phyloP scores from a whole-genome alignment of 2,329 filamentous ascomycete genomes.

The Fusarium udum region DNA sequence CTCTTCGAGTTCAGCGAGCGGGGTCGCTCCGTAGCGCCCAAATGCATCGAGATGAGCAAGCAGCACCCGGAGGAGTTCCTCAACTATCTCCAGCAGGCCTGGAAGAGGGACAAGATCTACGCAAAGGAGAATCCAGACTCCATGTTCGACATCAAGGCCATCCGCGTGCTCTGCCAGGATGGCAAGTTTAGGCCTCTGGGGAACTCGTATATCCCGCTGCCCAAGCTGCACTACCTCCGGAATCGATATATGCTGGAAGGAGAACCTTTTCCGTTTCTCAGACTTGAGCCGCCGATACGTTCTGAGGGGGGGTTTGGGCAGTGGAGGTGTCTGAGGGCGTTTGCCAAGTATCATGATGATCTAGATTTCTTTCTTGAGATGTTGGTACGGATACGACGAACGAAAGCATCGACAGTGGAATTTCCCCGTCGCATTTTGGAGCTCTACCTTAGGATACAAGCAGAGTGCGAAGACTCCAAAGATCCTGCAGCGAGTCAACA shows the following conservation, averaged over 20 bases:
- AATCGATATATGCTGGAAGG: conserved; percentile 39
- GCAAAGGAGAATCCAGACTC: conserved; percentile 34
- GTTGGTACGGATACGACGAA: conserved; percentile 23
- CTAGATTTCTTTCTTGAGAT: conserved; percentile 40
- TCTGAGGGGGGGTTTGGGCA: conserved; percentile 28
- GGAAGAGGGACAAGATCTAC: conserved; percentile 37
- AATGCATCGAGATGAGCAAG: conserved; percentile 34
- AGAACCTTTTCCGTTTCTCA: conserved; percentile 38
- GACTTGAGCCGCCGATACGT: conserved; percentile 26
- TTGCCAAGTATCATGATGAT: conserved; percentile 31
- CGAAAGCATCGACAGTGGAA: conserved; percentile 29
- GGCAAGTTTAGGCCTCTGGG: conserved; percentile 30
- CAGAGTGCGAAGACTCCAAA: conserved; percentile 30
- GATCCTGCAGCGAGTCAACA: conserved; percentile 14
- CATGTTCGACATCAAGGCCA: conserved; percentile 34
- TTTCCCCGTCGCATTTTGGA: conserved; percentile 39
- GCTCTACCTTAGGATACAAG: conserved; percentile 38
- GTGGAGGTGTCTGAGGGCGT: conserved; percentile 34
- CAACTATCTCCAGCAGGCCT: conserved; percentile 37
- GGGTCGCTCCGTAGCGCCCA: conserved; percentile 35
- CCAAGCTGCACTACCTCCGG: conserved; percentile 39
- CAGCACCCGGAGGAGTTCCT: conserved; percentile 35
- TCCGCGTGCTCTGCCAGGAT: conserved; percentile 31
- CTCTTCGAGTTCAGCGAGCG: conserved; percentile 37
- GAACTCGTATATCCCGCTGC: conserved; percentile 36